A percentile compares a stretch with the other conserved stretches of the same genome.
Conservation (phyloP, 2,329 filamentous ascomycete genomes). For the Xenoacremonium recifei region DNA sequence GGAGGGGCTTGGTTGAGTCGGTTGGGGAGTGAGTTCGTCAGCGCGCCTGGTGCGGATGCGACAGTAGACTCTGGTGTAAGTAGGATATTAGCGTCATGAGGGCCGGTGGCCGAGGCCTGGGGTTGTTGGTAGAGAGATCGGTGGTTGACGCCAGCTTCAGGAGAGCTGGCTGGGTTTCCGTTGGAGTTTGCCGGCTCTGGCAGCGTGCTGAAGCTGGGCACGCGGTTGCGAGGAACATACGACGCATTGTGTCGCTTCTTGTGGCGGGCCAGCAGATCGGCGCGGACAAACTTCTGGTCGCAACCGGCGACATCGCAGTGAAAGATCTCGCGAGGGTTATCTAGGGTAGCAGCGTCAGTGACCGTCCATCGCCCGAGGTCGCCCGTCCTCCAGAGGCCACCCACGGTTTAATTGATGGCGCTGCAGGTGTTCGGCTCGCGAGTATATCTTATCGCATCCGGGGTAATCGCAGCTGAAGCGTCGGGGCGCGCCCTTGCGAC, state of each 20-base stretch:
- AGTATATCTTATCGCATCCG: constrained; percentile 77
- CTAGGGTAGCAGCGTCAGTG: constrained; percentile 37
- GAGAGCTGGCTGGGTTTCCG: background rate
- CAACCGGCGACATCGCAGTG: constrained; percentile 74
- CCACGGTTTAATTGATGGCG: constrained; percentile 80
- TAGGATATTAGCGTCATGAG: background rate
- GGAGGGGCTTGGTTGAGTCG: constrained; percentile 19
- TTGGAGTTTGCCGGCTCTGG: constrained; percentile 30
- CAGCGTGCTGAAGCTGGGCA: constrained; percentile 45
- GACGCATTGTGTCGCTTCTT: constrained; percentile 62
- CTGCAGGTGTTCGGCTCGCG: constrained; percentile 77
- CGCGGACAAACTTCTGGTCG: constrained; percentile 73
- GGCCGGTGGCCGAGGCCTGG: background rate
- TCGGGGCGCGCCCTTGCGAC: constrained; percentile 48
- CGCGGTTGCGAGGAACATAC: constrained; percentile 49
- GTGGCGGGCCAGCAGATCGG: constrained; percentile 71
- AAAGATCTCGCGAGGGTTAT: constrained; percentile 78
- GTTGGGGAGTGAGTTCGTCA: constrained; percentile 18
- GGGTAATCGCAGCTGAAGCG: constrained; percentile 65
- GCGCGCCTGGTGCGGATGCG: constrained; percentile 24
- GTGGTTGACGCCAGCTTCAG: background rate
- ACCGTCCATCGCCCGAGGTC: no score
- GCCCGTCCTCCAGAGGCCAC: no score
- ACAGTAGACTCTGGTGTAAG: constrained; percentile 30
- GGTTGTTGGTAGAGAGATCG: background rate